Evolutionary conservation across 257 asterid genomes (phyloP), one percentile per base, ranked within the genome.

Genomic region (Sherardia arvensis): DNA sequence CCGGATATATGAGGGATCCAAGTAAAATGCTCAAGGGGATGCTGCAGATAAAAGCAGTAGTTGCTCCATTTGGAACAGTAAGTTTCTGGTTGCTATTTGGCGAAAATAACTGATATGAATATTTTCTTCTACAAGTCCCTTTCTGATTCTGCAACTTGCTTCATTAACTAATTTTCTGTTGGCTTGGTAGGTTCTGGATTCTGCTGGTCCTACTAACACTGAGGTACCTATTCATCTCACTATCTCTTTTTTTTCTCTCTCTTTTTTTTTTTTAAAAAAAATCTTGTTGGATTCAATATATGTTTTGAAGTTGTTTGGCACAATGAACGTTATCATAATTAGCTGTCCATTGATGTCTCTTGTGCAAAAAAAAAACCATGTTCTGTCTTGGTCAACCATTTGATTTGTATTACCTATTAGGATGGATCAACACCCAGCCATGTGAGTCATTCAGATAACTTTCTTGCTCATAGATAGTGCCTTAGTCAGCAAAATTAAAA

Each of bases 1-100:
- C 88, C 43, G 66, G 81, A 69, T 84, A 90, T 76, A 89, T 93
- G 97, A 87, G 97, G 73, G 99, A 90, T 82, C 99, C 99, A 38
- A 90, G 85, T 77, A 93, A 85, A 73, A 87, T 85, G 96, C 78
- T 87, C 29, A 93, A 90, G 76, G 95, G 96, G 62, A 93, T 93
- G 99, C 97, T 80, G 78, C 94, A 77, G 76, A 85, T 78, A 73
- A 82, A 79, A 72, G 83, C 91, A 5, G 87, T 83, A 34, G 83
- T 93, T 59, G 81, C 88, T 62, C 78, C 85, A 61, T 93, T 93
- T 78, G 99, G 99, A 76, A 83, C 77, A 69, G 97, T 90, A 83
- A 73, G 96, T 82, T 71, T 69, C 47, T 32, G 29, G 61, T 29
- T 30, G 48, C 66, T 55, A 30, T 12, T 3, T 17, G 23, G 61